Conservation (phyloP, 495 filamentous ascomycete species). For the Lasiosphaeriaceae sp. region DNA sequence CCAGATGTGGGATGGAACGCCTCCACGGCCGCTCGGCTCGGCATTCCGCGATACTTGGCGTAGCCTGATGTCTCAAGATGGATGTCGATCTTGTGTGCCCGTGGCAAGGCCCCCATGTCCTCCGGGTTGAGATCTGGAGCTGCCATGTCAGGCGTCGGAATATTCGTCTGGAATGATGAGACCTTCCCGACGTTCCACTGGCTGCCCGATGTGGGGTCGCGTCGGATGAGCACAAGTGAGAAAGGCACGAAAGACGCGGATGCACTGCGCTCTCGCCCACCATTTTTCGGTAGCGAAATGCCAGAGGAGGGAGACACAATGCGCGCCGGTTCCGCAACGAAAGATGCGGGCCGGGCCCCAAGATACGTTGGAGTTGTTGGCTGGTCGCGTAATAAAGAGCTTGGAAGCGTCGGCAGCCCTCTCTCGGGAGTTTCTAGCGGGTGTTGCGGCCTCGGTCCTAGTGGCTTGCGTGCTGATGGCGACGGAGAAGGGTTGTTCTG, state of each 20-base stretch:
- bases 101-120: conserved; percentile 51
- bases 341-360: not conserved
- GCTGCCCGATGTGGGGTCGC: conserved; percentile 70
- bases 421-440: not conserved
- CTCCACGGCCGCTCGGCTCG: conserved; percentile 31
- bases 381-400: not conserved
- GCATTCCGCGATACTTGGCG: conserved; percentile 47
- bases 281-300: conserved; percentile 3
- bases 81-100: conserved; percentile 40
- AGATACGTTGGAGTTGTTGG: conserved; percentile 15
- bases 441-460: conserved; percentile 8
- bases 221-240: conserved; percentile 82
- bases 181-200: conserved; percentile 91
- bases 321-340: not conserved
- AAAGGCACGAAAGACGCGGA: conserved; percentile 30
- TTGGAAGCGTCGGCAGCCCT: not conserved
- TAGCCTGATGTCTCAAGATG: conserved; percentile 46
- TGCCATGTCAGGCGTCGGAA: conserved; percentile 25
- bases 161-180: conserved; percentile 44
- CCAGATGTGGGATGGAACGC: conserved; percentile 28
- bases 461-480: conserved; percentile 9
- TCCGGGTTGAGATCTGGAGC: conserved; percentile 25
- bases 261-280: not conserved
- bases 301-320: not conserved
- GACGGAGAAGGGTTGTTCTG: not conserved